Evolutionary conservation across 805 yeast species (phyloP), one percentile per base, ranked within the genome.

Genomic region (Tetrapisispora namnaoensis): DNA sequence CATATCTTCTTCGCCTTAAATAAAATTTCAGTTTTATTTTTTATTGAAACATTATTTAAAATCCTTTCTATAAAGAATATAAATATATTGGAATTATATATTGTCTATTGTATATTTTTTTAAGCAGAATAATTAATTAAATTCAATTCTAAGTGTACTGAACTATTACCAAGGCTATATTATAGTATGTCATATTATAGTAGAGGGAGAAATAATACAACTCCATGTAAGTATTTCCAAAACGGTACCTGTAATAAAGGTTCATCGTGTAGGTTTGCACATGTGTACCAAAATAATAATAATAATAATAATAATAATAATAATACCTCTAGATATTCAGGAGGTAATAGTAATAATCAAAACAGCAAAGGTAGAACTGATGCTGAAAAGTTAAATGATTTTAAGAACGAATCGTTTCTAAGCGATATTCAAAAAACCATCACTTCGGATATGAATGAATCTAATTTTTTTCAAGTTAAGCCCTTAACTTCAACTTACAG

Each of bases 401-500:
- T 66, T 35, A 56, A 60, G 42, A 54, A 61, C 30, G 51, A 61
- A 10, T 42, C 47, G 2, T 53, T 55, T 2, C 40, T 67, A 7
- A 51, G 55, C 24, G 48, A 54, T 11, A 60, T 63, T n/a, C 57
- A 57, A 3, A 58, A 49, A 10, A 71, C 67, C 20, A 55, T 70
- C 2, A 42, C 40, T 16, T 59, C 53, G 14, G 65, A 67, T 21
- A 41, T 68, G 37, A 37, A 46, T 5, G 49, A 46, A 16, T 45
- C 55, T 6, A 42, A 41, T 8, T 51, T 49, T 16, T 45, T 73
- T 44, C 65, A 66, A 42, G 38, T 53, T n/a, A 54, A 53, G 21
- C 74, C 72, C 9, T 59, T 62, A 14, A 58, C 73, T 2, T 70
- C 82, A 0, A 65, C 75, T 1, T 77, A 73, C 59, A 77, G 83